Evolutionary conservation across 78 protist genomes (phyloP).

Genomic region (Pelomyxa schiedti): DNA sequence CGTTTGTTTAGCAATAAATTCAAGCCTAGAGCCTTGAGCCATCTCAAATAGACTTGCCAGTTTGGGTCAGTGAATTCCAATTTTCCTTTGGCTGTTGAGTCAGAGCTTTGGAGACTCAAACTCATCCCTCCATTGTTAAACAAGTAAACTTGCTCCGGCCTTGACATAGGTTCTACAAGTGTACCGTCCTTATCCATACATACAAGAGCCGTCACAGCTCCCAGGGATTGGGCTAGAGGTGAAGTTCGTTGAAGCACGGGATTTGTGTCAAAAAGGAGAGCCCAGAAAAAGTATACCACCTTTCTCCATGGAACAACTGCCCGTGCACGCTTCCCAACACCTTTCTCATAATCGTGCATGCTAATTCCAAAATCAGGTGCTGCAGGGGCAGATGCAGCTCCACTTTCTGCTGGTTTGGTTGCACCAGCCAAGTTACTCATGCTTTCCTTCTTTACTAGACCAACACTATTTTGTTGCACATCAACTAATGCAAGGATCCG

Average conservation of each 20-base stretch:
- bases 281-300: background rate
- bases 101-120: background rate
- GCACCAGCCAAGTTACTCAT: background rate
- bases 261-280: background rate
- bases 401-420: background rate
- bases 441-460: too few species aligned
- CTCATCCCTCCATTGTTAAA: background rate
- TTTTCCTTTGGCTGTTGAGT: background rate
- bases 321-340: background rate
- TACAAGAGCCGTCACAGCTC: background rate
- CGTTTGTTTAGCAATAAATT: background rate
- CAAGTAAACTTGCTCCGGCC: background rate
- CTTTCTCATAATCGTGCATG: background rate
- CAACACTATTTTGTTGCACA: background rate
- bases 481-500: background rate
- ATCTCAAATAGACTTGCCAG: background rate
- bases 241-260: background rate
- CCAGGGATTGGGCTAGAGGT: background rate
- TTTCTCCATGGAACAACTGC: background rate
- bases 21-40: background rate
- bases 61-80: background rate
- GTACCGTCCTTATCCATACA: background rate
- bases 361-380: too few species aligned
- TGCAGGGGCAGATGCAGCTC: too few species aligned
- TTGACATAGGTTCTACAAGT: background rate